Percentiles rank a stretch among this genome's conserved stretches.
Evolutionary conservation across 345 rosid genomes (phyloP).

Genomic region (Lagerstroemia speciosa): DNA sequence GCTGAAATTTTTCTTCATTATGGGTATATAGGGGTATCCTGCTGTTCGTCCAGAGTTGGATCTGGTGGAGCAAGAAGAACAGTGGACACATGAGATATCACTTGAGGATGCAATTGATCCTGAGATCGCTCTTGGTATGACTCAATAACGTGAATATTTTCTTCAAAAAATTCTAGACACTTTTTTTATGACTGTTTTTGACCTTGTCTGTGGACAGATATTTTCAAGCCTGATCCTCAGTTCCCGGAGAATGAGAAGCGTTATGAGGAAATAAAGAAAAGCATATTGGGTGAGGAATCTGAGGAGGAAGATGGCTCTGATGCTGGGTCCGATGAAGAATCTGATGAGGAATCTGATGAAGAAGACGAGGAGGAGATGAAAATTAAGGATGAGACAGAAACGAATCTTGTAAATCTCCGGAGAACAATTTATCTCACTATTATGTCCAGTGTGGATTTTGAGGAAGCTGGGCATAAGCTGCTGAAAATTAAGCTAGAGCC

Average conservation of each 20-base stretch:
- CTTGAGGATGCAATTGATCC: constrained; percentile 64
- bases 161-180: background rate
- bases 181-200: background rate
- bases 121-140: constrained; percentile 67
- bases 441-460: constrained; percentile 98
- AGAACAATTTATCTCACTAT: constrained; percentile 94
- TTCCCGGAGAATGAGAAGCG: constrained; percentile 81
- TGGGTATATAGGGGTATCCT: background rate
- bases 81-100: constrained; percentile 80
- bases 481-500: constrained; percentile 91
- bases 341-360: constrained; percentile 46
- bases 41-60: constrained; percentile 67
- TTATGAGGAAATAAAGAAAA: constrained; percentile 85
- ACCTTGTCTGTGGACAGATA: constrained; percentile 11
- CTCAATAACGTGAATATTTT: constrained; percentile 9
- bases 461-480: constrained; percentile 95
- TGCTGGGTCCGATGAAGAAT: constrained; percentile 51
- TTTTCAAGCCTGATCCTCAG: constrained; percentile 55
- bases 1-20: background rate
- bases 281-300: constrained; percentile 70
- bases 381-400: constrained; percentile 89
- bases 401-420: constrained; percentile 89
- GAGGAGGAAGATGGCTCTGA: constrained; percentile 79
- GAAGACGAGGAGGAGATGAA: constrained; percentile 70
- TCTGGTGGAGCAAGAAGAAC: constrained; percentile 84